These are phyloP conservation scores for Microdochium paspali DNA, from an alignment of 2,329 filamentous ascomycete genomes.

Conservation along the genomic window DNA sequence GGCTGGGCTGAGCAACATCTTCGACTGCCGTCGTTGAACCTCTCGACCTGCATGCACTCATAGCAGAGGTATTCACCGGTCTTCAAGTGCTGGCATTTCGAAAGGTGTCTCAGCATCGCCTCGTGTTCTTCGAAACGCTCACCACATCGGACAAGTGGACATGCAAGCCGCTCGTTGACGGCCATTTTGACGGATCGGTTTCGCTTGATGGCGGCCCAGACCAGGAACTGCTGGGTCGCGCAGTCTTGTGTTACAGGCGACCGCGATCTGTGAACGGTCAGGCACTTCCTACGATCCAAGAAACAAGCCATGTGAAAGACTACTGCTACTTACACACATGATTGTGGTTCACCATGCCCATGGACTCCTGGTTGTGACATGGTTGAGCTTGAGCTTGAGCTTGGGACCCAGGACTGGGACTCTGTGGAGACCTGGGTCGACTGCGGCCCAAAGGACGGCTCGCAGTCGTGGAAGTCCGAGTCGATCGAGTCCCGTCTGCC, in stretches of 20 bases:
- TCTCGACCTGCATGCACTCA: conserved; percentile 41
- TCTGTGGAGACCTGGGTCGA: neutral
- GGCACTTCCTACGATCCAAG: too few species aligned
- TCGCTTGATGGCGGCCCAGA: conserved; percentile 46
- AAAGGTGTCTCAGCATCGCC: conserved; percentile 42
- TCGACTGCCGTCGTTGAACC: conserved; percentile 42
- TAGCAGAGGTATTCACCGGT: conserved; percentile 48
- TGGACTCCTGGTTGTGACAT: neutral
- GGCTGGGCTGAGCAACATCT: conserved; percentile 38
- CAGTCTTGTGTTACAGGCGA: conserved; percentile 29
- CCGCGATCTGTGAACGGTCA: neutral
- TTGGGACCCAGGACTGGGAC: neutral
- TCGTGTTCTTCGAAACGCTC: conserved; percentile 41
- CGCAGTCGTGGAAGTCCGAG: neutral
- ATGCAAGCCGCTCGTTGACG: conserved; percentile 36
- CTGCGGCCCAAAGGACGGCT: neutral
- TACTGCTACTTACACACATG: neutral
- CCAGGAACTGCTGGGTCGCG: conserved; percentile 43
- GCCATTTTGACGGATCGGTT: conserved; percentile 39
- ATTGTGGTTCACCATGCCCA: neutral
- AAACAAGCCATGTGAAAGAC: too few species aligned
- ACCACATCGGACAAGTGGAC: conserved; percentile 41
- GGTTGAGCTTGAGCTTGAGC: neutral
- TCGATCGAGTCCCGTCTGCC: neutral
- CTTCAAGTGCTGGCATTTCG: conserved; percentile 35